These are phyloP conservation scores for Diaporthe longicolla DNA, from an alignment of 2,329 filamentous ascomycete species.

Conservation along the genomic window DNA sequence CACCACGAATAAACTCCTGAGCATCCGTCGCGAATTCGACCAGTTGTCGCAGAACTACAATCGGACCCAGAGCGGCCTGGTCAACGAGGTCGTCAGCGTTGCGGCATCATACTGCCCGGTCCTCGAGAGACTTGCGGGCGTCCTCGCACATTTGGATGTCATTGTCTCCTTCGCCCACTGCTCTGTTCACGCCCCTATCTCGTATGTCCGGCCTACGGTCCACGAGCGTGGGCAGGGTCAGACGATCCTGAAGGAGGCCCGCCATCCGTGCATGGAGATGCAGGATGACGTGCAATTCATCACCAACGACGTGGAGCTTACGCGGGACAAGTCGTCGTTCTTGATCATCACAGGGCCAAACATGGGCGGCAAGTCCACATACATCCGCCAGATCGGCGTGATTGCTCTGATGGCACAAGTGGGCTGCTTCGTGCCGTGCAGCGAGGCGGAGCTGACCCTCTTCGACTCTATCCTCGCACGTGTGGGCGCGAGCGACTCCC, in stretches of 20 bases:
- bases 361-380: constrained; percentile 99
- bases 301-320: constrained; percentile 92
- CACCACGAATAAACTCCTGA: constrained; percentile 85
- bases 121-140: constrained; percentile 87
- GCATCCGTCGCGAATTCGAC: constrained; percentile 90
- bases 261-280: constrained; percentile 98
- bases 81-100: constrained; percentile 92
- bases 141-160: constrained; percentile 94
- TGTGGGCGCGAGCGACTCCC: constrained; percentile 95
- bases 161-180: constrained; percentile 94
- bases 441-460: constrained; percentile 91
- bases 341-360: constrained; percentile 98
- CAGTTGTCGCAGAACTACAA: constrained; percentile 96
- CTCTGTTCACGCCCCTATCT: constrained; percentile 90
- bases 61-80: constrained; percentile 90
- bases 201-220: constrained; percentile 92
- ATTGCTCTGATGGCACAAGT: constrained; percentile 98
- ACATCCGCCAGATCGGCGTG: constrained; percentile 96
- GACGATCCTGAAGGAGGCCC: constrained; percentile 91
- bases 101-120: constrained; percentile 96
- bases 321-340: constrained; percentile 86
- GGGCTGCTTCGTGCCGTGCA: constrained; percentile 94
- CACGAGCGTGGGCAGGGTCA: constrained; percentile 89
- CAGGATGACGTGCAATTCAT: constrained; percentile 99
- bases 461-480: constrained; percentile 98